A percentile compares a stretch with the other conserved stretches of the same genome.
These are phyloP conservation scores for Clarireedia monteithiana DNA, from an alignment of 2,329 filamentous ascomycete genomes.

Conservation along the genomic window DNA sequence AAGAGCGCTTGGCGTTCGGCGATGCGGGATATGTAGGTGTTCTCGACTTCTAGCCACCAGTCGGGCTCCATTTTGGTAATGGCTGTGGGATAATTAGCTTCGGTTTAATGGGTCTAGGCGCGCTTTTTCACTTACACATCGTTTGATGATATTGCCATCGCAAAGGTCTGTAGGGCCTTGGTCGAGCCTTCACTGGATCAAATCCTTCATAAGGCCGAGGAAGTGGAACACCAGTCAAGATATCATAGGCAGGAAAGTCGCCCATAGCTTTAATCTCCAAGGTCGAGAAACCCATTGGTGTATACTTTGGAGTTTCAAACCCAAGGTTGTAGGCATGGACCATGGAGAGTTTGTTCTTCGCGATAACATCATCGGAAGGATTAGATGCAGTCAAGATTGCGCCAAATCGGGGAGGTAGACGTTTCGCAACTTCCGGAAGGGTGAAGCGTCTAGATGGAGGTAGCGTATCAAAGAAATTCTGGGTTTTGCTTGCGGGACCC, in stretches of 20 bases:
- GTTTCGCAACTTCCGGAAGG: constrained; percentile 22
- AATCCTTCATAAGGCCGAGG: constrained; percentile 59
- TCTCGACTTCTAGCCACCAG: constrained; percentile 86
- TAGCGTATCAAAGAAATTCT: constrained; percentile 12
- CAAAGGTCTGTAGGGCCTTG: constrained; percentile 74
- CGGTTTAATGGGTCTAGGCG: not conserved
- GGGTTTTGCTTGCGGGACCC: constrained; percentile 3
- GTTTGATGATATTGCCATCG: constrained; percentile 84
- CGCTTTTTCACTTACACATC: constrained; percentile 59
- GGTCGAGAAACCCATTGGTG: constrained; percentile 62
- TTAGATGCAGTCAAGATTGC: constrained; percentile 14
- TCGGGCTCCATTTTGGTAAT: constrained; percentile 70
- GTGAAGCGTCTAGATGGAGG: constrained; percentile 24
- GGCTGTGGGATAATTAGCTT: constrained; percentile 38
- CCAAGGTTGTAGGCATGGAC: constrained; percentile 21
- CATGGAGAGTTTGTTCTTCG: constrained; percentile 20
- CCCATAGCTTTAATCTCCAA: constrained; percentile 63
- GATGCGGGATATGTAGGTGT: constrained; percentile 60
- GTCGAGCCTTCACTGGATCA: constrained; percentile 57
- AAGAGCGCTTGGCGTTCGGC: constrained; percentile 60
- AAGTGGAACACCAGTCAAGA: constrained; percentile 64
- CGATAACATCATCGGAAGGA: constrained; percentile 15
- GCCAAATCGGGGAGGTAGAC: constrained; percentile 12
- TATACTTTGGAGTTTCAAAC: constrained; percentile 36
- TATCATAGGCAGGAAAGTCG: constrained; percentile 72